Base-by-base conservation (phyloP, 495 filamentous ascomycete genomes). In the Cercophora newfieldiana region DNA sequence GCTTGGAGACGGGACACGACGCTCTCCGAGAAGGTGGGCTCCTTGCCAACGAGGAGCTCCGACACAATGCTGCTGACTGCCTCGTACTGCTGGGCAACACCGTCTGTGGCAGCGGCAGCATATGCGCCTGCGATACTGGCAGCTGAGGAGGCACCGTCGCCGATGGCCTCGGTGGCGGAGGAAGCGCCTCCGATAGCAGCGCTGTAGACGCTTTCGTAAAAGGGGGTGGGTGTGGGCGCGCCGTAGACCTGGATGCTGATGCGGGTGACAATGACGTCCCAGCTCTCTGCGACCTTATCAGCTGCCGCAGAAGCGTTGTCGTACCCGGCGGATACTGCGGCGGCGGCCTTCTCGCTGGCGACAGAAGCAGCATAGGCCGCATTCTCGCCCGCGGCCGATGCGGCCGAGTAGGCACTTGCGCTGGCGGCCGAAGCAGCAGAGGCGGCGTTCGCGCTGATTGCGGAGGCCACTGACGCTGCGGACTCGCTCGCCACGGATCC, bases 11-110 rank as follows among this genome's bases (percentile, higher is more conserved):
- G 85, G 61, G 80, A 87, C 79, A 93, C 85, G 0, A 94, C 89
- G 63, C 89, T 91, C 68, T 97, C 91, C 0, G 90, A 92, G 70
- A 91, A 97, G 16, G 88, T 84, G 5, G 91, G 90, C 73, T 97
- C 91, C 75, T 88, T 90, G 25, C 90, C 93, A 53, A 79, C 72
- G 26, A 97, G 78, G 2, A 97, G 79, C 69, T 97, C 92, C 14
- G 88, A 89, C 16, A 97, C 83, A 1, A 97, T 80, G 22, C 81
- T 85, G 70, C 88, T 85, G 1, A 96, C 80, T n/a, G 84, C 88
- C 8, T 85, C 83, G 66, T 90, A 93, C 59, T 91, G 90, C 1
- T 81, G 75, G 19, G 76, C 79, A 1, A 84, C 83, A 16, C 80
- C 79, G 19, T 82, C 78, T 7, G 83, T 80, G 18, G 84, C 85